Conservation (phyloP, 495 filamentous ascomycete species). For the Clohesyomyces aquaticus region DNA sequence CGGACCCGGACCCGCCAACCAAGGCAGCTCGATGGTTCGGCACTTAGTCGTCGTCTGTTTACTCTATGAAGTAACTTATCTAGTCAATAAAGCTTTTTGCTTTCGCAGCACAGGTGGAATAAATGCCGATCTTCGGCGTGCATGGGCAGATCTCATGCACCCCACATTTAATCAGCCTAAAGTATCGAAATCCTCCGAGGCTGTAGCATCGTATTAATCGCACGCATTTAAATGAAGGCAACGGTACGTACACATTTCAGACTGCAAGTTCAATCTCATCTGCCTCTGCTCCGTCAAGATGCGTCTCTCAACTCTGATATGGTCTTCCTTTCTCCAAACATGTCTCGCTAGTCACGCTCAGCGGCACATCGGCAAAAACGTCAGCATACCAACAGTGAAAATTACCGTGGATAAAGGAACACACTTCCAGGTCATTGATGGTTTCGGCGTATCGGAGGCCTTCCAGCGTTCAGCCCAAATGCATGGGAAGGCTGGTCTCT, state of each 20-base stretch:
- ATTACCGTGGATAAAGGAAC: constrained; percentile 1
- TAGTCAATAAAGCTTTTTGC: not conserved
- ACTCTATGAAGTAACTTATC: too few relatives aligned
- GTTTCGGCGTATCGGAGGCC: constrained; percentile 54
- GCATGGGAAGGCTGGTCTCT: constrained; percentile 42
- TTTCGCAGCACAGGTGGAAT: not conserved
- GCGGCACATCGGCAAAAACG: not conserved
- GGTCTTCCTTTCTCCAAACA: not conserved
- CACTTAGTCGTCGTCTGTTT: too few relatives aligned
- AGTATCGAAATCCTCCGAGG: too few relatives aligned
- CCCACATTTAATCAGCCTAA: not conserved
- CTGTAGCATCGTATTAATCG: too few relatives aligned
- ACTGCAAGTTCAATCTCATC: too few relatives aligned
- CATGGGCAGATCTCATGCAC: not conserved
- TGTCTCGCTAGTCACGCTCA: not conserved
- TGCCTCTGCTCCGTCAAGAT: not conserved
- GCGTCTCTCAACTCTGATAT: not conserved
- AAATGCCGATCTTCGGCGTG: not conserved
- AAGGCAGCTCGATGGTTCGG: too few relatives aligned
- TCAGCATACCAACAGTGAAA: not conserved
- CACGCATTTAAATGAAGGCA: too few relatives aligned
- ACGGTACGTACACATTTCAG: too few relatives aligned
- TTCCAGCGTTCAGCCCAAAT: constrained; percentile 54
- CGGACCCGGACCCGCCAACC: too few relatives aligned
- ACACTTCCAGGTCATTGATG: constrained; percentile 10